Evolutionary conservation across 345 rosid genomes (phyloP).

Genomic region (Mallotus nudiflorus): DNA sequence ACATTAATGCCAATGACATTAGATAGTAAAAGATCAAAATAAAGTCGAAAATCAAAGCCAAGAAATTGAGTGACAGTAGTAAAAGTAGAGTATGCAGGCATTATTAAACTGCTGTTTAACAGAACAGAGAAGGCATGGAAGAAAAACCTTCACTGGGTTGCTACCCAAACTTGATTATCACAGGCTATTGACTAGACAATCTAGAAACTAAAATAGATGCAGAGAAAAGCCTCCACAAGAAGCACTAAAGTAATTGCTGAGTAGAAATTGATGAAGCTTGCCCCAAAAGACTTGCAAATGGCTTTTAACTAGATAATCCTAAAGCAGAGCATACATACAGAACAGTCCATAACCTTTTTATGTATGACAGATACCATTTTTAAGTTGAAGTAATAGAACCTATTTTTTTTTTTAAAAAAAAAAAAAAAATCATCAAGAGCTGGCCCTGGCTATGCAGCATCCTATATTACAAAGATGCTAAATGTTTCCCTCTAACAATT

Average conservation of each 20-base stretch:
- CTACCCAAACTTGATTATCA: background rate
- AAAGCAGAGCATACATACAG: background rate
- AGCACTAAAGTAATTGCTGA: background rate
- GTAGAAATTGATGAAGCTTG: too few species aligned
- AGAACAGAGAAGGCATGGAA: background rate
- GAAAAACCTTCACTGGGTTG: background rate
- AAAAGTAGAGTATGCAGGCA: constrained; percentile 6
- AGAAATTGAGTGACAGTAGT: background rate
- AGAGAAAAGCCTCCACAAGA: background rate
- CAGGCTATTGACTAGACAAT: background rate
- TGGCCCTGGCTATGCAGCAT: background rate
- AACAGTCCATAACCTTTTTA: background rate
- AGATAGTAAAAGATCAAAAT: background rate
- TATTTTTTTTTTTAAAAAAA: background rate
- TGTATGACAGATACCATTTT: background rate
- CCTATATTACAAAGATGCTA: background rate
- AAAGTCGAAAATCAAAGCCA: background rate
- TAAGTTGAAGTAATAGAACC: background rate
- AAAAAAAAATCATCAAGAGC: background rate
- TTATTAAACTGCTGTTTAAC: background rate
- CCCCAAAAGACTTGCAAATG: background rate
- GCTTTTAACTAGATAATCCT: background rate
- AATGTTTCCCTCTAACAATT: background rate
- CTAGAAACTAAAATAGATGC: background rate
- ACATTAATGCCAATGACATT: background rate